Conservation (phyloP, 2,329 filamentous ascomycete species). For the Fusarium pilosicola region DNA sequence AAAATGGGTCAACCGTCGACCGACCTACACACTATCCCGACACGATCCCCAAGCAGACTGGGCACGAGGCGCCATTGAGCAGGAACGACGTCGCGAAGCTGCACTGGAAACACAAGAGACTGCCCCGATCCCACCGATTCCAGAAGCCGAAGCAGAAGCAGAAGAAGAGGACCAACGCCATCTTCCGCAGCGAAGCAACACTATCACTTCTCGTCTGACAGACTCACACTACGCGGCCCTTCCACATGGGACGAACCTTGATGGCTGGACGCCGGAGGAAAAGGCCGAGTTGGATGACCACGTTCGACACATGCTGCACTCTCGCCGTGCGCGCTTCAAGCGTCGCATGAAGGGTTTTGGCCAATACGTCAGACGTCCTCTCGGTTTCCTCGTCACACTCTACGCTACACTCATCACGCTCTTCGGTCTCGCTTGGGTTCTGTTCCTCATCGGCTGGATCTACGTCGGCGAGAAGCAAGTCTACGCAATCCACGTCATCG, state of each 20-base stretch:
- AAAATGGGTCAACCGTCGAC: constrained; percentile 76
- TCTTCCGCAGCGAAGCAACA: constrained; percentile 56
- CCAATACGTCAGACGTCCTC: constrained; percentile 78
- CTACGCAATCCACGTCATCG: constrained; percentile 76
- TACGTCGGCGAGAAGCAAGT: constrained; percentile 78
- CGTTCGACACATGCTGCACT: constrained; percentile 88
- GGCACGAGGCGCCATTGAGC: constrained; percentile 35
- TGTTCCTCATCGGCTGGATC: constrained; percentile 93
- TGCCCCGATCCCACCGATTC: background rate
- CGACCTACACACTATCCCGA: constrained; percentile 78
- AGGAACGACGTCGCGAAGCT: constrained; percentile 33
- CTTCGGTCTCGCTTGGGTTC: constrained; percentile 87
- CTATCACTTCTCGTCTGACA: constrained; percentile 74
- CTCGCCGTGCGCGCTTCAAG: constrained; percentile 81
- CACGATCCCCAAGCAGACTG: constrained; percentile 45
- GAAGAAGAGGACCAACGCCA: constrained; percentile 11
- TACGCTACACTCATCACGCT: constrained; percentile 86
- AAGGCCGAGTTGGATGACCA: constrained; percentile 84
- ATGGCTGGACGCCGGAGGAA: constrained; percentile 80
- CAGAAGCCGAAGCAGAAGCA: constrained; percentile 4
- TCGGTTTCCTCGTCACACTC: constrained; percentile 85
- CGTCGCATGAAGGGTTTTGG: constrained; percentile 81
- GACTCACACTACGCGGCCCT: constrained; percentile 82
- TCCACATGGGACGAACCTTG: constrained; percentile 76
- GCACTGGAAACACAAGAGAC: background rate